These are phyloP conservation scores for Pachysandra terminalis DNA, from an alignment of 164 flowering plant genomes.

Conservation along the genomic window DNA sequence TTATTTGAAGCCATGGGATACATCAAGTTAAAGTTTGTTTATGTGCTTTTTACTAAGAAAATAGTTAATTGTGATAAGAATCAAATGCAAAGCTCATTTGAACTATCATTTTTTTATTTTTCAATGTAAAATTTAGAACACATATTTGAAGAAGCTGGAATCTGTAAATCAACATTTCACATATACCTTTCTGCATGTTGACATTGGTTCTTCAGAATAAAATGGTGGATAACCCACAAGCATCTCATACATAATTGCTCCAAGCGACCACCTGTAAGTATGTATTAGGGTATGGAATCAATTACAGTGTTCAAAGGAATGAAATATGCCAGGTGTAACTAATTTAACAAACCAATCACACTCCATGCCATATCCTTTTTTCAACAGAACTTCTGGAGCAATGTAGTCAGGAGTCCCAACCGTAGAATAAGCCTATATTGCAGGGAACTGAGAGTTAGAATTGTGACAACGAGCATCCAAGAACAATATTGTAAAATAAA, in stretches of 20 bases:
- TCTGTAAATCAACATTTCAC: background rate
- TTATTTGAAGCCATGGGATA: background rate
- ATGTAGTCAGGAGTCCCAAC: constrained; percentile 45
- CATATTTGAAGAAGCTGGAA: no score
- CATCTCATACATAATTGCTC: constrained; percentile 59
- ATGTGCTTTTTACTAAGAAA: background rate
- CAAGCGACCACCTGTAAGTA: constrained; percentile 55
- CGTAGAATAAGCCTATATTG: constrained; percentile 38
- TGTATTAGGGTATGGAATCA: background rate
- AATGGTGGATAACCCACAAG: constrained; percentile 64
- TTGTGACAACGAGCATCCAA: background rate
- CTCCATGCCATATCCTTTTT: constrained; percentile 49
- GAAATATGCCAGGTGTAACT: constrained; percentile 8
- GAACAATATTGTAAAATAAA: background rate
- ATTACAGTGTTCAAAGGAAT: background rate
- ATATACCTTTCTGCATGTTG: constrained; percentile 58
- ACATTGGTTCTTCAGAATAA: constrained; percentile 62
- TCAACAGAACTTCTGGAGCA: constrained; percentile 37
- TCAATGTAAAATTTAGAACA: no score
- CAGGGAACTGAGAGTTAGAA: background rate
- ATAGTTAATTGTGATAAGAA: no score
- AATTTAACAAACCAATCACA: constrained; percentile 31
- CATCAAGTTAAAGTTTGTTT: background rate
- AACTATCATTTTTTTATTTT: no score
- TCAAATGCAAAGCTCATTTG: no score